Conservation (phyloP, 2,329 filamentous ascomycete genomes). For the Grosmannia clavigera region DNA sequence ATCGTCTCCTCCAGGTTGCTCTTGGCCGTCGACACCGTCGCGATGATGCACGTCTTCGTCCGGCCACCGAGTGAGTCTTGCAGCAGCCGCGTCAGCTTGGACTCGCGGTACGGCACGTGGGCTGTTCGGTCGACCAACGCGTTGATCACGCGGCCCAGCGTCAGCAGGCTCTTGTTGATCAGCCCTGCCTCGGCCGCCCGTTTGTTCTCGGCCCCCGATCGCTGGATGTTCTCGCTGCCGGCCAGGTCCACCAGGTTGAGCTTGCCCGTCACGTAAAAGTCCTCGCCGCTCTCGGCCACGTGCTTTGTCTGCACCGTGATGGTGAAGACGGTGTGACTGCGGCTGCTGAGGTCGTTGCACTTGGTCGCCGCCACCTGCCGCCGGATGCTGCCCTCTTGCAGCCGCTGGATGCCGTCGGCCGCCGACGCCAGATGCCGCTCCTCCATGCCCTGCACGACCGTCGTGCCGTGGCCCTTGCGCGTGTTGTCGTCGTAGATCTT, state of each 20-base stretch:
- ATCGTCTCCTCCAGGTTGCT: conserved; percentile 97
- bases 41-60: conserved; percentile 98
- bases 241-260: conserved; percentile 93
- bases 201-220: conserved; percentile 96
- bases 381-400: conserved; percentile 82
- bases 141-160: conserved; percentile 92
- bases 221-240: conserved; percentile 93
- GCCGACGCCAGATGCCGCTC: conserved; percentile 85
- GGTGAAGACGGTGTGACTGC: conserved; percentile 95
- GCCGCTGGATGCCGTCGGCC: conserved; percentile 71
- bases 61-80: conserved; percentile 93
- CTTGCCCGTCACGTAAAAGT: conserved; percentile 83
- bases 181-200: conserved; percentile 87
- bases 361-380: conserved; percentile 99
- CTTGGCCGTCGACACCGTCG: conserved; percentile 87
- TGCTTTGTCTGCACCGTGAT: conserved; percentile 86
- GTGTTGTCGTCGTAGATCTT: conserved; percentile 92
- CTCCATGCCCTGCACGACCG: conserved; percentile 94
- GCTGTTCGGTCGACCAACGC: conserved; percentile 80
- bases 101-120: conserved; percentile 88
- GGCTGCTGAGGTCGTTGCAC: conserved; percentile 94
- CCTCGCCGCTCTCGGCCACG: conserved; percentile 69
- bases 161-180: conserved; percentile 96
- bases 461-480: conserved; percentile 72
- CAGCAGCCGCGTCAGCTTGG: conserved; percentile 83